Percentiles rank a stretch among this genome's conserved stretches.
Evolutionary conservation across 1,139 yeast genomes (phyloP).

Genomic region (Geotrichum citri-aurantii): DNA sequence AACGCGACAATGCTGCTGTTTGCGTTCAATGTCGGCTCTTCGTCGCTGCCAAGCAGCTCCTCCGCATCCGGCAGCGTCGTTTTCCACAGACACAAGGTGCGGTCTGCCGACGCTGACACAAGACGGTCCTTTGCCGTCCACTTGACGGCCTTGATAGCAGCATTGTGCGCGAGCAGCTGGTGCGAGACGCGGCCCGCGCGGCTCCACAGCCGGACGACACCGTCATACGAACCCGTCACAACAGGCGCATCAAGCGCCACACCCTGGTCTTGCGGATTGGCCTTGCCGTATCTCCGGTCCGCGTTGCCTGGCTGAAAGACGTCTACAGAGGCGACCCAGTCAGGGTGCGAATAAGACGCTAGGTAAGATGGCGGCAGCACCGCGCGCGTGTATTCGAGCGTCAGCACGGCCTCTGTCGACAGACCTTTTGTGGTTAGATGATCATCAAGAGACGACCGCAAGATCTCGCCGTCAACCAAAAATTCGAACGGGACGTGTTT

Average conservation of each 20-base stretch:
- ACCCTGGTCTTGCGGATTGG: conserved; percentile 23
- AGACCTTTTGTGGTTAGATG: conserved; percentile 71
- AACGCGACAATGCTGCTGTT: conserved; percentile 55
- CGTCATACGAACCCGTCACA: conserved; percentile 89
- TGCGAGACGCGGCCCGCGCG: conserved; percentile 75
- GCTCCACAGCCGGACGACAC: conserved; percentile 85
- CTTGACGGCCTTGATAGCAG: conserved; percentile 72
- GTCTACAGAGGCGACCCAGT: conserved; percentile 86
- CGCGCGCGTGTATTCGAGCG: conserved; percentile 85
- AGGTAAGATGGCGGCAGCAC: conserved; percentile 88
- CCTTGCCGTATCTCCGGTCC: conserved; percentile 22
- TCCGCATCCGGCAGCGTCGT: conserved; percentile 44
- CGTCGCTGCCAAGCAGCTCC: conserved; percentile 38
- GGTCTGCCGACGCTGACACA: conserved; percentile 83
- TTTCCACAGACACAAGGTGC: conserved; percentile 86
- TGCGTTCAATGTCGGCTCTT: conserved; percentile 37
- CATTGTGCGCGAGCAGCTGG: conserved; percentile 83
- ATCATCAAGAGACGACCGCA: conserved; percentile 73
- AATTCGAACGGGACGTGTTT: conserved; percentile 87
- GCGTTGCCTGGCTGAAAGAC: conserved; percentile 29
- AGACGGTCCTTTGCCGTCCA: conserved; percentile 59
- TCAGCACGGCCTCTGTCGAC: conserved; percentile 73
- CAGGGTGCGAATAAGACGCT: conserved; percentile 86
- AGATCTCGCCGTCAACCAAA: conserved; percentile 73
- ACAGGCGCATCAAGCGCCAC: conserved; percentile 41